Percentiles rank a stretch among this genome's conserved stretches.
Conservation (phyloP, 2,329 filamentous ascomycete species). For the Westerdykella ornata region DNA sequence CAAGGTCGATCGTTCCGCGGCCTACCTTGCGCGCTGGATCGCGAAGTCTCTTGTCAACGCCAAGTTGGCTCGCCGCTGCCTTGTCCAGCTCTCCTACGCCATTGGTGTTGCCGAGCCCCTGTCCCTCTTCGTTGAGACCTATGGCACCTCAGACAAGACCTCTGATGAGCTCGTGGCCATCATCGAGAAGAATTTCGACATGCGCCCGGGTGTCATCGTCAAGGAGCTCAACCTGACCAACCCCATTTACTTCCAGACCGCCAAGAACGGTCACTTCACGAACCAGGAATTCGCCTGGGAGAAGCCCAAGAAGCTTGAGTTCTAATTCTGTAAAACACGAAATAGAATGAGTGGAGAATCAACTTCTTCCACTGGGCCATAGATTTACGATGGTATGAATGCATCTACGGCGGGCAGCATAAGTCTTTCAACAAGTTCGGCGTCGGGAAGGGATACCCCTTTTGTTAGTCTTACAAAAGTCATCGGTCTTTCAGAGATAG, state of each 20-base stretch:
- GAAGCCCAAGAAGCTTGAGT: constrained; percentile 90
- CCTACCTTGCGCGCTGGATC: constrained; percentile 96
- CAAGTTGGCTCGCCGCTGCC: constrained; percentile 80
- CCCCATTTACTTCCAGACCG: constrained; percentile 97
- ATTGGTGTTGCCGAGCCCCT: constrained; percentile 98
- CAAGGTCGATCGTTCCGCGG: constrained; percentile 98
- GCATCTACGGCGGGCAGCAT: constrained; percentile 33
- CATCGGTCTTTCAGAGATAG: constrained; percentile 19
- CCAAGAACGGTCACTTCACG: constrained; percentile 99
- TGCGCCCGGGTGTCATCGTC: constrained; percentile 97
- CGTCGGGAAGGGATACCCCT: constrained; percentile 32
- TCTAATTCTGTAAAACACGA: constrained; percentile 49
- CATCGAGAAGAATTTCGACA: constrained; percentile 92
- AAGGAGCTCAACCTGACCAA: constrained; percentile 90
- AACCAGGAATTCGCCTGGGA: constrained; percentile 98
- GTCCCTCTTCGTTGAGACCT: constrained; percentile 95
- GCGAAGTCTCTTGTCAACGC: constrained; percentile 94
- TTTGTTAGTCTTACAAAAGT: constrained; percentile 28
- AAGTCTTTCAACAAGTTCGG: constrained; percentile 39
- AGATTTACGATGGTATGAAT: constrained; percentile 32
- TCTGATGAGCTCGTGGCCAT: constrained; percentile 93
- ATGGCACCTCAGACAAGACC: constrained; percentile 84
- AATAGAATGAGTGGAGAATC: constrained; percentile 35
- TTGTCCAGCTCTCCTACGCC: constrained; percentile 98
- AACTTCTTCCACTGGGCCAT: constrained; percentile 34